These are phyloP conservation scores for Fusarium zealandicum DNA, from an alignment of 2,329 filamentous ascomycete genomes.

Conservation along the genomic window DNA sequence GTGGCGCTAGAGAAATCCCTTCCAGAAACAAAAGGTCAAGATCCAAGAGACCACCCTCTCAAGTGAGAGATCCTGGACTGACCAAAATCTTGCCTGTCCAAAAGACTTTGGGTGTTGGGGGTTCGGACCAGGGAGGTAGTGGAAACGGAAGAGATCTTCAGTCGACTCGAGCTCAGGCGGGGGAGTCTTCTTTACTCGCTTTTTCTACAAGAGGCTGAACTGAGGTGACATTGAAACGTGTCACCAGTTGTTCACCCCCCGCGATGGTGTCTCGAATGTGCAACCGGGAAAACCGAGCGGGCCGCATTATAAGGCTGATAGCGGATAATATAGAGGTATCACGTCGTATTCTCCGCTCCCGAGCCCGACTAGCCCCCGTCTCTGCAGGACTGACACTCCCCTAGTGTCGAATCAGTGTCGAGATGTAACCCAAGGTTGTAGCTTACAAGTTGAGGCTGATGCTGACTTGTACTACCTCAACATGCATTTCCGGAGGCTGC, in stretches of 20 bases:
- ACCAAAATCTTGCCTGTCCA: neutral
- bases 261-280: no score
- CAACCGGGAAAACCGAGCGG: no score
- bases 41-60: neutral
- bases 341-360: neutral
- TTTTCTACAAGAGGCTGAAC: neutral
- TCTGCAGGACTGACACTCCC: constrained; percentile 13
- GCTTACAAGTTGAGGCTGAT: constrained; percentile 30
- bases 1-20: neutral
- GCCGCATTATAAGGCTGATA: no score
- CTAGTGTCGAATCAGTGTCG: neutral
- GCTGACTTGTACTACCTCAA: constrained; percentile 18
- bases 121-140: neutral
- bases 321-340: neutral
- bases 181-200: neutral
- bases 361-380: constrained; percentile 13
- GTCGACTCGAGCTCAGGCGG: neutral
- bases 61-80: neutral
- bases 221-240: neutral
- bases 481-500: constrained; percentile 14
- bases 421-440: constrained; percentile 22
- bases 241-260: neutral
- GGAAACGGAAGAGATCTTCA: neutral
- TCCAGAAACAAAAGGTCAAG: neutral
- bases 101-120: neutral